Percentiles rank a stretch among this genome's conserved stretches.
phyloP scores from a whole-genome alignment of 2,329 filamentous ascomycete genomes.

The Didymosphaeria variabile region DNA sequence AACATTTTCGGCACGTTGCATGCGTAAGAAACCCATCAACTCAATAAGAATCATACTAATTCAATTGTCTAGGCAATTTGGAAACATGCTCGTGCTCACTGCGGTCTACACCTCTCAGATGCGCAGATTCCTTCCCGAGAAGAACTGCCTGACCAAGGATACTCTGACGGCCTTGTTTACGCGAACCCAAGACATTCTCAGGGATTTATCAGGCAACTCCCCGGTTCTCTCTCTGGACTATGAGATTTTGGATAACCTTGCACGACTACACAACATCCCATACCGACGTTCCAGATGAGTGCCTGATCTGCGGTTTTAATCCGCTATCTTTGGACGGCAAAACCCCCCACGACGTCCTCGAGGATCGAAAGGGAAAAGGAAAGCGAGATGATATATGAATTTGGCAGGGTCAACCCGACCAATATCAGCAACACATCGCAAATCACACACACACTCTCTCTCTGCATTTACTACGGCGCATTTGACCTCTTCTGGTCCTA shows the following conservation, averaged over 20 bases:
- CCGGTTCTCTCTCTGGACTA: constrained; percentile 79
- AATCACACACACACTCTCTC: constrained; percentile 7
- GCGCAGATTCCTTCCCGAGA: constrained; percentile 41
- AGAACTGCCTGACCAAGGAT: constrained; percentile 33
- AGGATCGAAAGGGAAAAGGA: not conserved
- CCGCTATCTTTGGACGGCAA: too few relatives aligned
- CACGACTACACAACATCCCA: constrained; percentile 4
- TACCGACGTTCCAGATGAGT: not conserved
- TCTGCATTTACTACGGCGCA: constrained; percentile 11
- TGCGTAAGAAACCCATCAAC: constrained; percentile 72
- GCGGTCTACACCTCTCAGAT: constrained; percentile 74
- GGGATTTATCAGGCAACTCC: constrained; percentile 73
- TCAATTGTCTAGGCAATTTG: constrained; percentile 78
- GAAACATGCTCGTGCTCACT: constrained; percentile 89
- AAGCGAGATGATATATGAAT: too few relatives aligned
- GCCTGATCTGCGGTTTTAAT: not conserved
- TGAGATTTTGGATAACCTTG: constrained; percentile 69
- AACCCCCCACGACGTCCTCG: too few relatives aligned
- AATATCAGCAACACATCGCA: constrained; percentile 15
- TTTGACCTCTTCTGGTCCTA: not conserved
- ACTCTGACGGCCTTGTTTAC: constrained; percentile 38
- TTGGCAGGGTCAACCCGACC: not conserved
- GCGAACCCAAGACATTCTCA: constrained; percentile 77
- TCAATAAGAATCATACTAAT: constrained; percentile 32
- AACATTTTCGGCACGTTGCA: constrained; percentile 96